phyloP scores from a whole-genome alignment of 164 flowering plant species.

The Magnolia kwangsiensis region DNA sequence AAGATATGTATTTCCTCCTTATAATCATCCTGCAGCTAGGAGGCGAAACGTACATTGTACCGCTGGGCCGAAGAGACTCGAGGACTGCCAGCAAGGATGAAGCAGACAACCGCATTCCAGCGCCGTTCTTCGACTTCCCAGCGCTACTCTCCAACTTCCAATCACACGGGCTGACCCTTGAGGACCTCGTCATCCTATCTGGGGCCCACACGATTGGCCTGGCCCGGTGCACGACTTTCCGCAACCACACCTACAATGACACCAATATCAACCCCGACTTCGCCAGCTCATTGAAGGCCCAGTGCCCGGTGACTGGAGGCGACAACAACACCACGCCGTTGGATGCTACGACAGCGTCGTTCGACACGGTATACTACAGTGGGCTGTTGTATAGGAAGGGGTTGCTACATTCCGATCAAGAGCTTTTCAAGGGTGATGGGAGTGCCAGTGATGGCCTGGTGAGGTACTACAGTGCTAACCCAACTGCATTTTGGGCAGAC shows the following conservation, averaged over 20 bases:
- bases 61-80: slow-evolving; percentile 34
- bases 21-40: slow-evolving; percentile 25
- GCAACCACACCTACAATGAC: slow-evolving; percentile 25
- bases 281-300: background rate
- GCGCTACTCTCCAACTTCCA: slow-evolving; percentile 25
- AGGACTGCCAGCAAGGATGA: slow-evolving; percentile 21
- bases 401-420: slow-evolving; percentile 33
- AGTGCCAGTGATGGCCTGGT: slow-evolving; percentile 23
- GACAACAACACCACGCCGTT: slow-evolving; percentile 19
- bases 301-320: slow-evolving; percentile 23
- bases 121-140: slow-evolving; percentile 23
- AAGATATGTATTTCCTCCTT: no score
- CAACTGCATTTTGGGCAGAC: slow-evolving; percentile 14
- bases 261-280: slow-evolving; percentile 25
- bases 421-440: slow-evolving; percentile 22
- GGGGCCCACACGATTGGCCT: slow-evolving; percentile 34
- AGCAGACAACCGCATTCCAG: slow-evolving; percentile 29
- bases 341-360: slow-evolving; percentile 13
- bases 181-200: slow-evolving; percentile 28
- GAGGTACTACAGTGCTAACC: slow-evolving; percentile 15
- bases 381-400: slow-evolving; percentile 23
- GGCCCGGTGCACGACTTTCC: slow-evolving; percentile 24
- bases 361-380: slow-evolving; percentile 23
- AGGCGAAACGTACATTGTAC: slow-evolving; percentile 29
- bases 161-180: slow-evolving; percentile 19